Conservation (phyloP, 179 eudicot species). For the Sideroxylon spinosum region DNA sequence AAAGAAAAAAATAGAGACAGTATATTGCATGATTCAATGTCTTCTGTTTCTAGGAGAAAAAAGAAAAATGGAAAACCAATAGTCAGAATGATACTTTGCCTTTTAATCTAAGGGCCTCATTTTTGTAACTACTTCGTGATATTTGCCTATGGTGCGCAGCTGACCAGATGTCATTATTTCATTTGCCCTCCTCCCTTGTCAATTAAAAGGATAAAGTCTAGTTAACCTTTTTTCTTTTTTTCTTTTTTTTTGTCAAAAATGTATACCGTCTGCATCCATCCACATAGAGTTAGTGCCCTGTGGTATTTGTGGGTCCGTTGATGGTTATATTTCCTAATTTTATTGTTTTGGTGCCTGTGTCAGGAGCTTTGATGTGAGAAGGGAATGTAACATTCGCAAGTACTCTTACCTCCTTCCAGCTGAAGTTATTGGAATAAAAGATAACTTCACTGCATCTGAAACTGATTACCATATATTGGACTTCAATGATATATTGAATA, state of each 20-base stretch:
- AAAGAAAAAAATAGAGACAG: no score
- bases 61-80: neutral
- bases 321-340: neutral
- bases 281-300: no score
- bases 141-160: neutral
- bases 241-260: neutral
- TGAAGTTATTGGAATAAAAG: conserved; percentile 67
- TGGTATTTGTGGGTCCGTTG: neutral
- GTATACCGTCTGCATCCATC: neutral
- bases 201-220: no score
- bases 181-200: neutral
- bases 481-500: conserved; percentile 53
- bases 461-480: conserved; percentile 58
- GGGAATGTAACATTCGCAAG: conserved; percentile 75
- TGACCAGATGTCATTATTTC: neutral
- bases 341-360: conserved; percentile 13
- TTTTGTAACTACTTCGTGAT: neutral
- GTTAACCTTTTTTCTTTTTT: no score
- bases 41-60: neutral
- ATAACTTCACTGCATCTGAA: conserved; percentile 44
- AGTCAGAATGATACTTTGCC: neutral
- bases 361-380: conserved; percentile 87
- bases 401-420: conserved; percentile 87
- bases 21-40: neutral
- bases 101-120: neutral